Evolutionary conservation across 345 rosid genomes (phyloP), one percentile per base, ranked within the genome.

Genomic region (Gossypioides kirkii): DNA sequence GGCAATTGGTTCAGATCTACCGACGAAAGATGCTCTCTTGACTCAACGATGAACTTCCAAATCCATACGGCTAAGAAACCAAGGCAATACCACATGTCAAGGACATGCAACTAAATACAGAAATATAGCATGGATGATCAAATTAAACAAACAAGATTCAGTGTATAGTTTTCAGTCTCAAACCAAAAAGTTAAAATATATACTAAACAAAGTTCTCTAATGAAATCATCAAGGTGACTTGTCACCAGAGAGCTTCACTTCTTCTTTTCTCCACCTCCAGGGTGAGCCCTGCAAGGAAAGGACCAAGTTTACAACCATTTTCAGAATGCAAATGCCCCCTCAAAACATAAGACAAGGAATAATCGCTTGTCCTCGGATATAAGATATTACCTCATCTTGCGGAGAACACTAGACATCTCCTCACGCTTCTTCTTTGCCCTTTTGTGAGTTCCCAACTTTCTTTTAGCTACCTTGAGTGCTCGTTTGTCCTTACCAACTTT

Each of bases 361-460:
- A 17, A 14, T 36, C 9, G 47, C 5, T 61, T 17, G 6, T 14
- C 32, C 16, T 25, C 8, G 4, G 18, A 70, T 41, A 61, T n/a
- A n/a, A 38, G 13, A 53, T 56, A 17, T 80, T 58, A 85, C 96
- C 97, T 89, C 86, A 80, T 81, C 89, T 90, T 92, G 76, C 94
- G 91, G 77, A 90, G 92, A 56, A 80, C 91, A 59, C 54, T 72
- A 23, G 96, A 84, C 98, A 92, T 89, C 86, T 92, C 98, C 79
- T 90, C 98, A 38, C 98, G 79, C 94, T 92, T 92, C 84, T 80
- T 82, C 88, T 92, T 92, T 22, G 96, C 98, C 77, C 94, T 90
- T 82, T 92, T 90, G 94, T 92, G 96, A 6, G 97, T 90, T 28
- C 97, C 97, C 58, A 92, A 62, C 90, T 92, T 92, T 77, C 96